phyloP scores from a whole-genome alignment of 2,329 filamentous ascomycete genomes.

The Blastomyces gilchristii region DNA sequence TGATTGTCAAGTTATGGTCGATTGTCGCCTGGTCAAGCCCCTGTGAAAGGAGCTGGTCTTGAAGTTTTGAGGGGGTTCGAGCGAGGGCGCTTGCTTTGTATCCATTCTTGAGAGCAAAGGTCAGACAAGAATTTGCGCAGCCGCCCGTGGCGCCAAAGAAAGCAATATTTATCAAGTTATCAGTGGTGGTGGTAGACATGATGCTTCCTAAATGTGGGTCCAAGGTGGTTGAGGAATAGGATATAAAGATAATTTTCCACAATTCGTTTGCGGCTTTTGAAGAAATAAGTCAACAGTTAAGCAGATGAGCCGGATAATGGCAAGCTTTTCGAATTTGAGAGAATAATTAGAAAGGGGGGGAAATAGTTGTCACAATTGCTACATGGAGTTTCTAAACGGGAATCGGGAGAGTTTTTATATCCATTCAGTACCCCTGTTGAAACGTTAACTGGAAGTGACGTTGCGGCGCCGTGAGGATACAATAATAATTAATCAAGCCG shows the following conservation, averaged over 20 bases:
- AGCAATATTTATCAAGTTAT: conserved; percentile 24
- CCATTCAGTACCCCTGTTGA: too few species aligned
- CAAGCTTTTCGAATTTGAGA: background rate
- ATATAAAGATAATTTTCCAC: background rate
- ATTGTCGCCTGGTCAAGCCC: conserved; percentile 29
- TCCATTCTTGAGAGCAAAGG: conserved; percentile 35
- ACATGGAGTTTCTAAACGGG: background rate
- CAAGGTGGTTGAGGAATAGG: background rate
- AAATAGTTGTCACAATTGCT: background rate
- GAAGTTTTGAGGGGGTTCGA: conserved; percentile 42
- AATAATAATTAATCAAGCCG: too few species aligned
- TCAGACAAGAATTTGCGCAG: conserved; percentile 36
- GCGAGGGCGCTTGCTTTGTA: conserved; percentile 40
- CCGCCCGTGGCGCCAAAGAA: conserved; percentile 47
- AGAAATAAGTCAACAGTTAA: background rate
- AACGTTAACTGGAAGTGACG: background rate
- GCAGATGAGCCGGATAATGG: background rate
- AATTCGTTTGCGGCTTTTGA: background rate
- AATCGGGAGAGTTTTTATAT: background rate
- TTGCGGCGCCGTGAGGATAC: background rate
- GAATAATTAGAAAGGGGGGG: background rate
- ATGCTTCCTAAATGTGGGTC: background rate
- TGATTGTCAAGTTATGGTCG: conserved; percentile 36
- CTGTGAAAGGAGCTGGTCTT: conserved; percentile 32
- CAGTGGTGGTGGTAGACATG: background rate